Evolutionary conservation across 2,329 filamentous ascomycete genomes (phyloP).

Genomic region (Camillea tinctor): DNA sequence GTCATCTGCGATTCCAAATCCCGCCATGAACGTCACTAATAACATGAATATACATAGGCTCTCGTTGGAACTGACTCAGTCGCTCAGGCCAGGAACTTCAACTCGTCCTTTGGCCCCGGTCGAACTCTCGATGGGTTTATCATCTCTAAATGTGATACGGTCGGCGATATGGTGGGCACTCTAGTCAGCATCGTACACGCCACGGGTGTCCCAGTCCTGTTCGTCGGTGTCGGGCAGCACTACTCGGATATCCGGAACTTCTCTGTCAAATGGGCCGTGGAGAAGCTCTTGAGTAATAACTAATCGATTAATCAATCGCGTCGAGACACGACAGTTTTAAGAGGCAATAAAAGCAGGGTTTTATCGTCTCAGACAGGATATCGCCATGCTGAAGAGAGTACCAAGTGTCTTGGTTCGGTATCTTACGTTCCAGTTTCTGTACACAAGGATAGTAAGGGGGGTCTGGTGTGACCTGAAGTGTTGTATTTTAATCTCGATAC

Average conservation of each 20-base stretch:
- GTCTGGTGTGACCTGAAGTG: background rate
- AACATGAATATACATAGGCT: slow-evolving; percentile 47
- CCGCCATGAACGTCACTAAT: slow-evolving; percentile 10
- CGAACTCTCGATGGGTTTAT: slow-evolving; percentile 92
- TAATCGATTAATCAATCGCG: slow-evolving; percentile 26
- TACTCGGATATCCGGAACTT: slow-evolving; percentile 68
- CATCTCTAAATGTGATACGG: slow-evolving; percentile 97
- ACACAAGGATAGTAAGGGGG: background rate
- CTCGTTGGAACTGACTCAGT: slow-evolving; percentile 95
- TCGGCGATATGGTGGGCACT: slow-evolving; percentile 97
- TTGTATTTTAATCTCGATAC: background rate
- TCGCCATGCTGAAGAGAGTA: background rate
- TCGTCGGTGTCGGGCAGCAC: slow-evolving; percentile 74
- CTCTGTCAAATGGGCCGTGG: slow-evolving; percentile 68
- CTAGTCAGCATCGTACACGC: slow-evolving; percentile 97
- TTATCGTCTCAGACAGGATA: background rate
- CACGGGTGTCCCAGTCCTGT: slow-evolving; percentile 92
- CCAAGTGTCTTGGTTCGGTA: background rate
- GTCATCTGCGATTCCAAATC: slow-evolving; percentile 16
- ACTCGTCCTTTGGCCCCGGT: slow-evolving; percentile 80
- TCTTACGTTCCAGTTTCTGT: background rate
- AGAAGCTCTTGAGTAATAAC: slow-evolving; percentile 58
- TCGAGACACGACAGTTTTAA: background rate
- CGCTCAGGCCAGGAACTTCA: slow-evolving; percentile 94
- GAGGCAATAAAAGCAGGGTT: background rate